phyloP scores from a whole-genome alignment of 179 eudicot species.

The Vitellaria paradoxa region DNA sequence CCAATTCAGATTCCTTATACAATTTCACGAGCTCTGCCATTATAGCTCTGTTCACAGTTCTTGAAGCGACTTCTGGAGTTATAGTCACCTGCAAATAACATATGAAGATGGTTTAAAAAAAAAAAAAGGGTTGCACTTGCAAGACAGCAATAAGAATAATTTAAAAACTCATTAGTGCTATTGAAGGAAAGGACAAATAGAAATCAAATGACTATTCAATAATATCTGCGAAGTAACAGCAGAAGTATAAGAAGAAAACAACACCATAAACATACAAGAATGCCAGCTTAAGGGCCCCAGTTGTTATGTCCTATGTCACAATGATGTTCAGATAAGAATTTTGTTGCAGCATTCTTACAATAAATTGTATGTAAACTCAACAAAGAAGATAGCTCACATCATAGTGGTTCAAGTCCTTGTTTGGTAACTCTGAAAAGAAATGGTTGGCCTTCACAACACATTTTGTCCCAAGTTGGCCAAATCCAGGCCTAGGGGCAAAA shows the following conservation, averaged over 20 bases:
- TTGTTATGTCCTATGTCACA: not conserved
- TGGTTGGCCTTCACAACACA: constrained; percentile 76
- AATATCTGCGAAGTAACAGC: constrained; percentile 13
- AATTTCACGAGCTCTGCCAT: constrained; percentile 57
- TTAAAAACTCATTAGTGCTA: constrained; percentile 25
- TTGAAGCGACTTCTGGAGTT: constrained; percentile 61
- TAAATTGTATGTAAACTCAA: not conserved
- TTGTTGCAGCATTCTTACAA: not conserved
- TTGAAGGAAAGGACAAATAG: constrained; percentile 19
- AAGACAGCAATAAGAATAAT: constrained; percentile 30
- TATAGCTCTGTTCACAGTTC: constrained; percentile 49
- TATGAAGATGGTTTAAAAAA: not conserved
- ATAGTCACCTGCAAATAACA: constrained; percentile 47
- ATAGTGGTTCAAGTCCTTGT: constrained; percentile 68
- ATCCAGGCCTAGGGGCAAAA: constrained; percentile 63
- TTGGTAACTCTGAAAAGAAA: constrained; percentile 61
- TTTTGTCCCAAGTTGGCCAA: constrained; percentile 54
- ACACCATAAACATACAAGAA: constrained; percentile 17
- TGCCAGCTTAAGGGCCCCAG: constrained; percentile 30
- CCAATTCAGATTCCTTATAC: constrained; percentile 62
- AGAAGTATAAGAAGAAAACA: constrained; percentile 14
- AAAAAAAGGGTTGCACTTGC: not conserved
- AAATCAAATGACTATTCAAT: constrained; percentile 11
- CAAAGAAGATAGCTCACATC: constrained; percentile 45
- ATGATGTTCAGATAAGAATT: not conserved